Conservation (phyloP, 257 asterid genomes). For the Cynanchum wilfordii region DNA sequence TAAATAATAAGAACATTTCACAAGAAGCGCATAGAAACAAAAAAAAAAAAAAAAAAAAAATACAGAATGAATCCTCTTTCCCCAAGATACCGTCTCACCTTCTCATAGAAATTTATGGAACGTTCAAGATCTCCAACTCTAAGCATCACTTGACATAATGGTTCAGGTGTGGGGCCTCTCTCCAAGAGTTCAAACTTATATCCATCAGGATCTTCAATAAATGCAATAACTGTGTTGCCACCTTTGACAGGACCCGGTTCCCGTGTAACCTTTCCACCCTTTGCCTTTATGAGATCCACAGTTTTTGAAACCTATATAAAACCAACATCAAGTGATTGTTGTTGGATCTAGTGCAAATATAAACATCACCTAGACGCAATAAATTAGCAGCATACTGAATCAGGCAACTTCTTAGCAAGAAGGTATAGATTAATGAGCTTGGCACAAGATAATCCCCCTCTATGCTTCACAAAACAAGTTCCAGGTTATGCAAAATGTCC, state of each 20-base stretch:
- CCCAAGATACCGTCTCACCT: conserved; percentile 37
- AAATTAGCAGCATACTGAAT: not conserved
- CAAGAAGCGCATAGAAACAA: not conserved
- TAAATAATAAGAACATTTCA: not conserved
- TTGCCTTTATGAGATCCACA: conserved; percentile 84
- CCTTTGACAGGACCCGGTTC: conserved; percentile 99
- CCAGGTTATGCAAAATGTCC: not conserved
- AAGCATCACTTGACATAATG: conserved; percentile 96
- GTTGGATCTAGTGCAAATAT: not conserved
- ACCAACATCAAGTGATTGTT: conserved; percentile 4
- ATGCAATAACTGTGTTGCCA: conserved; percentile 90
- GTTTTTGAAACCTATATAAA: conserved; percentile 68
- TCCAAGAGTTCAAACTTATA: conserved; percentile 95
- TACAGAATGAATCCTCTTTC: not conserved
- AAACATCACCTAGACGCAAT: not conserved
- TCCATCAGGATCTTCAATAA: conserved; percentile 97
- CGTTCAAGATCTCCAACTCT: conserved; percentile 98
- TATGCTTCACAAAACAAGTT: not conserved
- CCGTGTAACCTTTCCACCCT: conserved; percentile 93
- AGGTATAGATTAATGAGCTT: not conserved
- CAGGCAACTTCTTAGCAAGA: not conserved
- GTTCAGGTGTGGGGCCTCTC: conserved; percentile 97
- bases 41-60: too few relatives aligned
- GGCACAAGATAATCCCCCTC: not conserved
- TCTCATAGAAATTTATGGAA: conserved; percentile 78